Percentiles rank a stretch among this genome's conserved stretches.
Conservation (phyloP, 257 asterid species). For the Gentiana straminea region DNA sequence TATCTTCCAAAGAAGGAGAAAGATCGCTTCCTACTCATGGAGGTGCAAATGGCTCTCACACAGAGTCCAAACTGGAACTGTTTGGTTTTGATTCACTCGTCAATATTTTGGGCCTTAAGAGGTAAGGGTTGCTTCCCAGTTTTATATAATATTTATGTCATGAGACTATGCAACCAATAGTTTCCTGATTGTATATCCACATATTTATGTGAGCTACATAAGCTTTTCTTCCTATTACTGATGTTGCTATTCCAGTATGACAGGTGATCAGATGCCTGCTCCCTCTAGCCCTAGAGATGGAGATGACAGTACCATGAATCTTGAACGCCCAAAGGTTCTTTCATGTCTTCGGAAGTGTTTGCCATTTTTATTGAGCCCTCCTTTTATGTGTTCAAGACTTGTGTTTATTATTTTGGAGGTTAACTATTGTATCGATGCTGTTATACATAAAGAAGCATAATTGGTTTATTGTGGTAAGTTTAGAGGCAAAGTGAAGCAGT, state of each 20-base stretch:
- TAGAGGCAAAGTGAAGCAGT: no score
- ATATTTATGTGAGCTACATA: neutral
- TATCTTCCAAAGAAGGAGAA: constrained; percentile 44
- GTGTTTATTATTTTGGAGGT: neutral
- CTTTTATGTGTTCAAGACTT: neutral
- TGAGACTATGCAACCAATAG: no score
- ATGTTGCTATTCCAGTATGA: constrained; percentile 57
- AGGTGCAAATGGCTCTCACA: constrained; percentile 47
- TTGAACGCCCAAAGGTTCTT: constrained; percentile 68
- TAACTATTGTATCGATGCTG: no score
- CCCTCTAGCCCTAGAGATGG: constrained; percentile 93
- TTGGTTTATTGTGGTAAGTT: no score
- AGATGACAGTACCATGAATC: constrained; percentile 46
- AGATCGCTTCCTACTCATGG: constrained; percentile 41
- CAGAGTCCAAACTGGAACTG: constrained; percentile 82
- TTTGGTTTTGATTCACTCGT: constrained; percentile 98
- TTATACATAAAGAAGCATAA: no score
- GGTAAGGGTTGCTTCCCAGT: constrained; percentile 32
- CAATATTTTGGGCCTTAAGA: constrained; percentile 89
- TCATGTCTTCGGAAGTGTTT: constrained; percentile 4
- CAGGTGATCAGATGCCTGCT: constrained; percentile 80
- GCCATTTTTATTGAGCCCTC: no score
- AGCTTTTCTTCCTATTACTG: constrained; percentile 7
- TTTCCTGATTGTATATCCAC: neutral
- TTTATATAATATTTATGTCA: neutral